Evolutionary conservation across 208 protist genomes (phyloP).

Genomic region (Wallacemonas rigidus): DNA sequence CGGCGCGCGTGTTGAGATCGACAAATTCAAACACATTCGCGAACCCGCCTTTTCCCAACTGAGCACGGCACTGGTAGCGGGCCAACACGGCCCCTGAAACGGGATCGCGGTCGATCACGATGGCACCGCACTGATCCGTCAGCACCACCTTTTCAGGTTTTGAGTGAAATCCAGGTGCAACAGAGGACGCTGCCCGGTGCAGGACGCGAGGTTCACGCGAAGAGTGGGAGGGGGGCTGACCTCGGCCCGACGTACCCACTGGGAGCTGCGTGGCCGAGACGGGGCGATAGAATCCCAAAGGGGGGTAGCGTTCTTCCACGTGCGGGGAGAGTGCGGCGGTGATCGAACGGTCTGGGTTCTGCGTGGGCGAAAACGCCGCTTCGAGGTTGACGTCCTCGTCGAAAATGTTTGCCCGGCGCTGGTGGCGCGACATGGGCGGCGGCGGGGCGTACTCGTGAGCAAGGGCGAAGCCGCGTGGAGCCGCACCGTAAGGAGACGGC

Average conservation of each 20-base stretch:
- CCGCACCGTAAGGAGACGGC: background rate
- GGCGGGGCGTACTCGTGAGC: slow-evolving; percentile 27
- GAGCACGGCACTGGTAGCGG: slow-evolving; percentile 44
- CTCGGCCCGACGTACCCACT: background rate
- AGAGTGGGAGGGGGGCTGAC: background rate
- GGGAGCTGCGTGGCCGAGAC: slow-evolving; percentile 11
- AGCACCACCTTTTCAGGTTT: slow-evolving; percentile 16
- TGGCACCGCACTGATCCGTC: slow-evolving; percentile 24
- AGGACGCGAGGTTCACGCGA: background rate
- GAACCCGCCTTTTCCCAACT: slow-evolving; percentile 74
- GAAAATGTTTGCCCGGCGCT: slow-evolving; percentile 16
- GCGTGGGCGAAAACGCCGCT: slow-evolving; percentile 9
- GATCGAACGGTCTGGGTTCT: slow-evolving; percentile 38
- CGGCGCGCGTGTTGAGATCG: slow-evolving; percentile 29
- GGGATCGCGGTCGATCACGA: slow-evolving; percentile 46
- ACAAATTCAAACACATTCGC: slow-evolving; percentile 59
- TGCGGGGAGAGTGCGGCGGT: slow-evolving; percentile 41
- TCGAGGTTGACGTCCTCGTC: slow-evolving; percentile 36
- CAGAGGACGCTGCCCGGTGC: slow-evolving; percentile 27
- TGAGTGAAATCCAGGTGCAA: slow-evolving; percentile 7
- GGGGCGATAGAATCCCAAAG: slow-evolving; percentile 17
- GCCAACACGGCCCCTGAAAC: slow-evolving; percentile 30
- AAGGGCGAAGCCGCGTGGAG: background rate
- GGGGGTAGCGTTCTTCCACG: slow-evolving; percentile 34
- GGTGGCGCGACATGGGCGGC: slow-evolving; percentile 26